Evolutionary conservation across 2,329 filamentous ascomycete species (phyloP), one percentile per base, ranked within the genome.

Genomic region (Tympanopsis confertula): DNA sequence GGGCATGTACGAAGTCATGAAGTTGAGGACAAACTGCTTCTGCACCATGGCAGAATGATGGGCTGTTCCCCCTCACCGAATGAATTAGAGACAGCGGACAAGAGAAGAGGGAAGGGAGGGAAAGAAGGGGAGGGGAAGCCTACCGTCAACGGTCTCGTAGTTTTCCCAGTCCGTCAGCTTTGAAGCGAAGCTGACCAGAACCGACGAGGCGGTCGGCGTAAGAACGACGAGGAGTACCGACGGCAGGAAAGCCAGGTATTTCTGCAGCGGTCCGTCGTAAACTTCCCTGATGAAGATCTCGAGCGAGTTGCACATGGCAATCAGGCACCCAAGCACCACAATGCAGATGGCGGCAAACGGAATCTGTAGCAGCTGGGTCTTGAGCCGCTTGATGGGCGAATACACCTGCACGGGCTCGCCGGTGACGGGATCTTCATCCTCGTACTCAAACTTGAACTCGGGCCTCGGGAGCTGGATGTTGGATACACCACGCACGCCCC

Each of bases 11-110:
- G 88, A 94, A 4, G 87, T 94, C 59, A 96, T 89, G 60, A 95
- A 94, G 64, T 95, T 94, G 51, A 96, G 74, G 13, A 96, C 78
- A 51, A 98, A 96, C 22, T 94, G 82, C 65, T 98, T 98, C 41
- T 85, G 79, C 0, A 91, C 86, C 53, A 94, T 74, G 2, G 88
- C 83, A 15, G 83, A 76, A 42, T 94, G 78, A 50, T 94, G 83
- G 13, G 79, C 80, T 78, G 45, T 7, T 18, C 4, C 5, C 35
- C 17, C 20, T 51, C 39, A 47, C 42, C 39, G 53, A 41, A 49
- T 41, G 13, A 19, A 14, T 22, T 13, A 3, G 13, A 1, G 19
- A 24, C 30, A 5, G 10, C 7, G 22, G 22, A 26, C 7, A 7
- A 26, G 22, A 10, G 7, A n/a, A n/a, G 22, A 7, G 7, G 22